These are phyloP conservation scores for Pichia heedii DNA, from an alignment of 805 yeast genomes.

Conservation along the genomic window DNA sequence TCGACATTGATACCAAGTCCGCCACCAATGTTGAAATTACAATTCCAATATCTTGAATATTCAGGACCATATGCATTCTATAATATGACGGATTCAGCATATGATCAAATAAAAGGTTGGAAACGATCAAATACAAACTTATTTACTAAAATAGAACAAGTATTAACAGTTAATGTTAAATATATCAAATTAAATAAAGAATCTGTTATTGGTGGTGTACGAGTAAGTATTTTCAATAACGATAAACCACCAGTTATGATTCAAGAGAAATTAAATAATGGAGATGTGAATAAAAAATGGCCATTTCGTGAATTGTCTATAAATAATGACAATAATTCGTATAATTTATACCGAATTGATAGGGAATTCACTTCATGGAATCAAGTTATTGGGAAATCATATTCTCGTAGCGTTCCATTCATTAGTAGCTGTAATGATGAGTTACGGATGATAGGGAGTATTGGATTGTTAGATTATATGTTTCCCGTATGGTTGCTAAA, in stretches of 20 bases:
- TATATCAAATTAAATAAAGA: constrained; percentile 8
- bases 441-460: neutral
- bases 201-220: constrained; percentile 7
- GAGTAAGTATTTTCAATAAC: constrained; percentile 4
- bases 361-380: constrained; percentile 5
- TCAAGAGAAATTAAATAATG: neutral
- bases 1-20: constrained; percentile 8
- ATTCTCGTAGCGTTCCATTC: constrained; percentile 6
- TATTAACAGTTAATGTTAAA: constrained; percentile 7
- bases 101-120: constrained; percentile 5
- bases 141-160: constrained; percentile 11
- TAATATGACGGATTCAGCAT: constrained; percentile 5
- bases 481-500: constrained; percentile 9
- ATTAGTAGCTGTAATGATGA: neutral
- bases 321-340: neutral
- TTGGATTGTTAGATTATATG: constrained; percentile 8
- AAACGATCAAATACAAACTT: constrained; percentile 5
- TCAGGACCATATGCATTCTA: constrained; percentile 9
- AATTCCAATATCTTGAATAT: constrained; percentile 7
- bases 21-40: constrained; percentile 6
- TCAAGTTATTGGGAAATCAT: constrained; percentile 7
- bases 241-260: neutral
- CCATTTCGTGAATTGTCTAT: constrained; percentile 5
- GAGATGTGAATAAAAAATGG: neutral
- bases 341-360: constrained; percentile 1